Base-by-base conservation (phyloP, 306 rosid species). In the Chamaecrista fasciculata region DNA sequence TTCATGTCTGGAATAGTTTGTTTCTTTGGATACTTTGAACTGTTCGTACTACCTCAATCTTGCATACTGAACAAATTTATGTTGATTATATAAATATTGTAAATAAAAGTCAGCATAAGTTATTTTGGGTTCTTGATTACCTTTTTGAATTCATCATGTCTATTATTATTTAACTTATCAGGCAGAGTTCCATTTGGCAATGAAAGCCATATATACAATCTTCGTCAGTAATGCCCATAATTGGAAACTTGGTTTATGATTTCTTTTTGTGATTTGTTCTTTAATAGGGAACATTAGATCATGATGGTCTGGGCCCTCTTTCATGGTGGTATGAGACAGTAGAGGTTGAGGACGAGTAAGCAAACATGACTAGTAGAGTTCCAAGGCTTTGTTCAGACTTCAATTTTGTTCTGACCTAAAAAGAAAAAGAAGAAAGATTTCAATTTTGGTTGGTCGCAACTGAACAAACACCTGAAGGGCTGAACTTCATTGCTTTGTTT, bases 281-380 rank as follows among this genome's bases (percentile, higher is more conserved):
- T 64, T 66, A 76, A 42, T 19, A 80, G 84, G 84, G 72, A 52
- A 59, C 75, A 8, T 24, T 80, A 61, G 61, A 81, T 67, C 69
- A 53, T 25, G 81, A 81, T 19, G 81, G 81, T 62, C 19, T 76
- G 20, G 81, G 85, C 11, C 85, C 81, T 53, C 28, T 66, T 46
- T 61, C 79, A 7, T 81, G 85, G 85, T 81, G 85, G 85, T 7
- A 0, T 37, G 57, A 14, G 28, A 3, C 23, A n/a, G 65, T 49
- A 46, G 77, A 77, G 50, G 58, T 14, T 26, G 73, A 34, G 47
- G 74, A 78, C 3, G 58, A 71, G 40, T 18, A 18, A 31, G 11
- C 19, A 0, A 40, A 40, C n/a, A 40, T 4, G 31, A 43, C 14
- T 62, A 24, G 25, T n/a, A 59, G 21, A 33, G 18, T 29, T 24